Conservation (phyloP, 2,329 filamentous ascomycete species). For the Rhynchosporium agropyri region DNA sequence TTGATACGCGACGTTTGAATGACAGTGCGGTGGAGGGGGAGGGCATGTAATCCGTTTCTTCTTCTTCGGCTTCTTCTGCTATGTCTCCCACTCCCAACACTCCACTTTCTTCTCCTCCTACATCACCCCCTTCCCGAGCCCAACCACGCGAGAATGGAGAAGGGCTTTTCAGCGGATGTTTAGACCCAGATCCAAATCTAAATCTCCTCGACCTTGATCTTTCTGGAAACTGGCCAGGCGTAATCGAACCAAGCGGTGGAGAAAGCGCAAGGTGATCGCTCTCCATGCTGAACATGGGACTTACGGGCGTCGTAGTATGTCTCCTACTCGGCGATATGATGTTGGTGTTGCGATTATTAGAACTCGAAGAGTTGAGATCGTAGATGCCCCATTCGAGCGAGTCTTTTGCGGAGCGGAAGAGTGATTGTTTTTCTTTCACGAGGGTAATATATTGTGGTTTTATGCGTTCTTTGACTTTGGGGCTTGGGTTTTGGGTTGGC, state of each 20-base stretch:
- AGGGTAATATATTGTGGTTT: background rate
- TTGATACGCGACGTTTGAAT: slow-evolving; percentile 23
- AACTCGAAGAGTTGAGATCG: background rate
- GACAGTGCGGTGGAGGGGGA: slow-evolving; percentile 9
- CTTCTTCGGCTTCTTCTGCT: background rate
- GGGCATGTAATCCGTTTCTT: slow-evolving; percentile 6
- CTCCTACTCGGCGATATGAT: background rate
- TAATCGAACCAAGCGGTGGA: slow-evolving; percentile 10
- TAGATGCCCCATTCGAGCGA: slow-evolving; percentile 16
- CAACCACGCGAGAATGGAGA: slow-evolving; percentile 25
- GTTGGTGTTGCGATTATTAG: background rate
- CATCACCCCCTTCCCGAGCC: background rate
- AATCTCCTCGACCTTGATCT: slow-evolving; percentile 8
- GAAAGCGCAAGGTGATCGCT: slow-evolving; percentile 17
- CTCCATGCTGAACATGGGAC: slow-evolving; percentile 21
- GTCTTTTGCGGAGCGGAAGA: slow-evolving; percentile 1
- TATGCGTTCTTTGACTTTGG: background rate
- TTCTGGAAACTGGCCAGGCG: background rate
- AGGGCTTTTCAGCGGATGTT: slow-evolving; percentile 31
- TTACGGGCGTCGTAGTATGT: slow-evolving; percentile 9
- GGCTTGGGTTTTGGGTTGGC: background rate
- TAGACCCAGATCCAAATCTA: slow-evolving; percentile 23
- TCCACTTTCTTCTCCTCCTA: background rate
- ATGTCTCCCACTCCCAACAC: background rate
- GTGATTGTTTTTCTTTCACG: background rate